Conservation (phyloP, 192 early-diverging fungal genomes). For the Umbelopsis isabellina region DNA sequence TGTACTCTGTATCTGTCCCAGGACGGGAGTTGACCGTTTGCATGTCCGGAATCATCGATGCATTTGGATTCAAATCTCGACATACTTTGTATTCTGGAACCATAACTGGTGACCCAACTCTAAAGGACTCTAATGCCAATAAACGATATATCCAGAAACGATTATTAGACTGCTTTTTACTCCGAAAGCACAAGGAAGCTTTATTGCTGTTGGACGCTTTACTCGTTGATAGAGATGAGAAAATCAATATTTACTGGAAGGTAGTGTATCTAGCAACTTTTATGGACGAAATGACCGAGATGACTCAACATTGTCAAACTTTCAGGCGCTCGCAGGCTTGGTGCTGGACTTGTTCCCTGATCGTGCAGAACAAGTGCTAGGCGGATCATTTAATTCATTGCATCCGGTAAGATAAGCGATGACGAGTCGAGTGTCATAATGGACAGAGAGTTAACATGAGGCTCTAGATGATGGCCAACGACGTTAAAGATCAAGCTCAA, state of each 20-base stretch:
- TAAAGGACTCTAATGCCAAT: neutral
- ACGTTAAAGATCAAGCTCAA: no score
- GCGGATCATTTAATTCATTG: neutral
- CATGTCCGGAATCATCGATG: constrained; percentile 12
- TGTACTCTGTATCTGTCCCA: no score
- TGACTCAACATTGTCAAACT: no score
- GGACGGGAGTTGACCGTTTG: neutral
- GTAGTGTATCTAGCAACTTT: neutral
- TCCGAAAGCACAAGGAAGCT: constrained; percentile 12
- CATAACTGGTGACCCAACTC: neutral
- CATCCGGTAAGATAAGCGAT: neutral
- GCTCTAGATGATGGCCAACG: no score
- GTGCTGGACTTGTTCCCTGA: neutral
- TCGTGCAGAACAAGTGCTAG: neutral
- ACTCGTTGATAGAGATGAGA: neutral
- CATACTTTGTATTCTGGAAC: neutral
- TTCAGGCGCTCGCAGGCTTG: neutral
- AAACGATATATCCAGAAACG: neutral
- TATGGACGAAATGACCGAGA: no score
- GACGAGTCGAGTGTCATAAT: no score
- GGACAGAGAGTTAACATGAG: no score
- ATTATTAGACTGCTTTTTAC: constrained; percentile 12
- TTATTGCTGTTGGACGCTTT: constrained; percentile 1
- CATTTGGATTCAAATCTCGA: neutral
- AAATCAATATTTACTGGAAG: neutral